phyloP scores from a whole-genome alignment of 306 rosid genomes.

The Gynostemma pentaphyllum region DNA sequence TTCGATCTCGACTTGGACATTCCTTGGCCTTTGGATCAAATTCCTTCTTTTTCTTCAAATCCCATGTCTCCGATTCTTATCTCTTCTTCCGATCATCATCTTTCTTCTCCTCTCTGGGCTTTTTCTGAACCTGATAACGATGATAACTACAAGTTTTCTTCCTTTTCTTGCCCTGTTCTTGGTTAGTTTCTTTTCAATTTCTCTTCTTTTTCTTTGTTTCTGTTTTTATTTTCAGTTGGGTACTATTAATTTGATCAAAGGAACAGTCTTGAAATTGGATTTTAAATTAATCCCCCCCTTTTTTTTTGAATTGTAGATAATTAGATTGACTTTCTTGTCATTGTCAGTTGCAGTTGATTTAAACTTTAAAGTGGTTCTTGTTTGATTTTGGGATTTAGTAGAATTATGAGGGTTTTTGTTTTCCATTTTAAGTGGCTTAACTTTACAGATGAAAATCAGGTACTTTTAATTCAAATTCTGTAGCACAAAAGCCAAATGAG shows the following conservation, averaged over 20 bases:
- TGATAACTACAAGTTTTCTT: slow-evolving; percentile 13
- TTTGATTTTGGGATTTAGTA: neutral
- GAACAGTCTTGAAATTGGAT: too few relatives aligned
- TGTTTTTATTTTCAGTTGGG: neutral
- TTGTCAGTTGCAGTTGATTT: neutral
- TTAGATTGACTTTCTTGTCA: slow-evolving; percentile 2
- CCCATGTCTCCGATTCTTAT: slow-evolving; percentile 52
- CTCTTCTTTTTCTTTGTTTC: neutral
- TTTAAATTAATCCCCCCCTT: too few relatives aligned
- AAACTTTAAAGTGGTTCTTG: neutral
- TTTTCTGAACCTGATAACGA: slow-evolving; percentile 36
- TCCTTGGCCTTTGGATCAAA: slow-evolving; percentile 66
- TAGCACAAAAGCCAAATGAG: slow-evolving; percentile 26
- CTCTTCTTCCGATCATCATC: slow-evolving; percentile 47
- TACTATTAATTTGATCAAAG: too few relatives aligned
- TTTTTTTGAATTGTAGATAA: too few relatives aligned
- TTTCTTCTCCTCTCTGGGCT: slow-evolving; percentile 58
- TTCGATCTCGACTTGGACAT: slow-evolving; percentile 58
- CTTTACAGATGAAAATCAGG: slow-evolving; percentile 14
- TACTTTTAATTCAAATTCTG: slow-evolving; percentile 39
- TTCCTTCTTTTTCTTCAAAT: slow-evolving; percentile 31
- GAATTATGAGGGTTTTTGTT: slow-evolving; percentile 8
- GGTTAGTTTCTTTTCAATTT: neutral
- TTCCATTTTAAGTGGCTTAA: slow-evolving; percentile 16
- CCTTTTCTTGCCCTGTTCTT: slow-evolving; percentile 21